phyloP scores from a whole-genome alignment of 2,329 filamentous ascomycete genomes.

The Coniochaeta ligniaria region DNA sequence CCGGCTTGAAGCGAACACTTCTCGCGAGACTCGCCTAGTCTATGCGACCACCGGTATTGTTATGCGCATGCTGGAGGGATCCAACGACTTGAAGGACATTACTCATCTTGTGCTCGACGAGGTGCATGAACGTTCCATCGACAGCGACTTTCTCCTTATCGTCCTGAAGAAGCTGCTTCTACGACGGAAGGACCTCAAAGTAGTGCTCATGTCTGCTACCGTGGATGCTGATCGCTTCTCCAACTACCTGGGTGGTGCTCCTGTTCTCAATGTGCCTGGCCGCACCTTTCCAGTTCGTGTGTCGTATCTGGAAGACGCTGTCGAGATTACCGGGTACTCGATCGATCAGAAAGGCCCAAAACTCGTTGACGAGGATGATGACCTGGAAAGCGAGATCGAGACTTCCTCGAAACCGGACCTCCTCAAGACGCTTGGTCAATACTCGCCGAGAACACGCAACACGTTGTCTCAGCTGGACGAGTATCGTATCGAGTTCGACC shows the following conservation, averaged over 20 bases:
- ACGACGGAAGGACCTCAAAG: slow-evolving; percentile 74
- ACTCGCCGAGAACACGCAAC: slow-evolving; percentile 68
- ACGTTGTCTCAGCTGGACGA: slow-evolving; percentile 77
- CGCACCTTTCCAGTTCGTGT: slow-evolving; percentile 89
- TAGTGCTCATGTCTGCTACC: slow-evolving; percentile 95
- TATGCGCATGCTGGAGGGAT: slow-evolving; percentile 93
- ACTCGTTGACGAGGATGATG: slow-evolving; percentile 51
- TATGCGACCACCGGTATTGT: slow-evolving; percentile 91
- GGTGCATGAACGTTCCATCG: slow-evolving; percentile 92
- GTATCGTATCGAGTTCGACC: slow-evolving; percentile 82
- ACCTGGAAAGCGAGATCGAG: slow-evolving; percentile 41
- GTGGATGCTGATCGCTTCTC: slow-evolving; percentile 91
- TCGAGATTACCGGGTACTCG: slow-evolving; percentile 76
- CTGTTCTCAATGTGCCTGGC: slow-evolving; percentile 83
- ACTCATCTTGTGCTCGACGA: slow-evolving; percentile 96
- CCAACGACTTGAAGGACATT: slow-evolving; percentile 78
- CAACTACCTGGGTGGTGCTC: slow-evolving; percentile 75
- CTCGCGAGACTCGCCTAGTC: slow-evolving; percentile 73
- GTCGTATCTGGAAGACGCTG: slow-evolving; percentile 83
- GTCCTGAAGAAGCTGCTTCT: slow-evolving; percentile 77
- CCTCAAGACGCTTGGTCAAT: slow-evolving; percentile 59
- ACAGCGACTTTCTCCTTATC: slow-evolving; percentile 92
- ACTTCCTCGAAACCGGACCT: slow-evolving; percentile 48
- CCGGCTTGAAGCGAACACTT: slow-evolving; percentile 80
- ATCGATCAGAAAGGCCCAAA: slow-evolving; percentile 43